A percentile compares a stretch with the other conserved stretches of the same genome.
These are phyloP conservation scores for Madurella fahalii DNA, from an alignment of 2,329 filamentous ascomycete genomes.

Conservation along the genomic window DNA sequence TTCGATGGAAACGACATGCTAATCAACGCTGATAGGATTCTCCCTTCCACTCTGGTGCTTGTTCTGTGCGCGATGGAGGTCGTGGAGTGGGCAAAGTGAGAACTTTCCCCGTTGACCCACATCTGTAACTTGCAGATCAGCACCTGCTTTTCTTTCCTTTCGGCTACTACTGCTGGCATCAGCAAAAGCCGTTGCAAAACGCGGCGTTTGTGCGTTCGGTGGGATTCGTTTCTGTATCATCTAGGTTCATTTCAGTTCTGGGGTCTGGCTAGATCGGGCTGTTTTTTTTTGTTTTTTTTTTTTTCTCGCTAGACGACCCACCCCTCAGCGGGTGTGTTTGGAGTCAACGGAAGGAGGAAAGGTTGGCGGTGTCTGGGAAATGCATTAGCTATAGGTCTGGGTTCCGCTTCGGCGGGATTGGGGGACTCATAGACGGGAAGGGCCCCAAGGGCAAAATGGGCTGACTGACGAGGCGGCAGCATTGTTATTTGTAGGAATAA, in stretches of 20 bases:
- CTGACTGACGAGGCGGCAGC: not conserved
- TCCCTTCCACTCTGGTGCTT: conserved; percentile 85
- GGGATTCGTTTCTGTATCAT: not conserved
- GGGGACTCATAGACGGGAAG: not conserved
- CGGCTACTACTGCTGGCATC: not conserved
- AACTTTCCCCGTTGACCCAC: not conserved
- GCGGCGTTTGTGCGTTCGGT: not conserved
- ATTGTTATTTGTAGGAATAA: not conserved
- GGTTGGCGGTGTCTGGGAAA: not conserved
- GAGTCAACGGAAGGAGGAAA: not conserved
- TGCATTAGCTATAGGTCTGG: not conserved
- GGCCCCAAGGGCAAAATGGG: not conserved
- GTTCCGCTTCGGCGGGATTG: not conserved
- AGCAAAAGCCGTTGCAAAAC: not conserved
- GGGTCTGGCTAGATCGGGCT: too few species aligned
- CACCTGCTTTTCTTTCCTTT: not conserved
- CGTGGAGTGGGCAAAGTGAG: conserved; percentile 70
- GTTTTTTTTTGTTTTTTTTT: too few species aligned
- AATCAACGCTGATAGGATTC: conserved; percentile 58
- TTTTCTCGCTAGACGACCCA: too few species aligned
- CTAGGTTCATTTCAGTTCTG: not conserved
- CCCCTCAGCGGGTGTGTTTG: not conserved
- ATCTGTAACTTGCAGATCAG: not conserved
- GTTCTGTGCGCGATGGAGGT: conserved; percentile 92
- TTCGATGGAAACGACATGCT: conserved; percentile 26